Evolutionary conservation across 805 yeast genomes (phyloP).

Genomic region (Kazachstania martiniae): DNA sequence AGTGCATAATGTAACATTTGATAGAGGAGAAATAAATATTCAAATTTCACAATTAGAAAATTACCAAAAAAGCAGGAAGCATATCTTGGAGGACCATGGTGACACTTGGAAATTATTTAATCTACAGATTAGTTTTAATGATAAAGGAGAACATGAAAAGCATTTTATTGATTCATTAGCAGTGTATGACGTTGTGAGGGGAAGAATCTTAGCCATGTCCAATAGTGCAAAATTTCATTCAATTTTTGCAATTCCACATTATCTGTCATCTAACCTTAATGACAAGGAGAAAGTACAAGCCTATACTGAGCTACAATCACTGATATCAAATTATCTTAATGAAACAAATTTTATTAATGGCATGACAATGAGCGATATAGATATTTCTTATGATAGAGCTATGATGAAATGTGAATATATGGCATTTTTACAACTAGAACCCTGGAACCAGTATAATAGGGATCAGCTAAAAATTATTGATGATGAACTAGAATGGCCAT

Average conservation of each 20-base stretch:
- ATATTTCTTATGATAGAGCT: conserved; percentile 25
- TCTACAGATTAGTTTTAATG: conserved; percentile 28
- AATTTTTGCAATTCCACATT: conserved; percentile 49
- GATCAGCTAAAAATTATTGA: conserved; percentile 54
- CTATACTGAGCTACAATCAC: conserved; percentile 36
- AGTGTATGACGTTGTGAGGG: conserved; percentile 54
- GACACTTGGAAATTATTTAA: conserved; percentile 32
- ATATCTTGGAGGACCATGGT: conserved; percentile 26
- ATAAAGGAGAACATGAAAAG: conserved; percentile 37
- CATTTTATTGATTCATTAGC: conserved; percentile 46
- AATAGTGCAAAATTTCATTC: conserved; percentile 57
- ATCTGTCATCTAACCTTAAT: conserved; percentile 30
- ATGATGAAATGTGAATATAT: conserved; percentile 56
- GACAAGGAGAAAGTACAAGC: conserved; percentile 31
- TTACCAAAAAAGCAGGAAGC: conserved; percentile 8
- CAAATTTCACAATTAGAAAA: conserved; percentile 16
- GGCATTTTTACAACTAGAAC: conserved; percentile 53
- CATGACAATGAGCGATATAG: conserved; percentile 34
- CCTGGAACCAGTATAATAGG: conserved; percentile 40
- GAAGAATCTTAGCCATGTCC: conserved; percentile 48
- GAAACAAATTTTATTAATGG: conserved; percentile 34
- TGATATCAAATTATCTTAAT: conserved; percentile 36
- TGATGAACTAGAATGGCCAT: conserved; percentile 57
- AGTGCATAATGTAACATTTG: conserved; percentile 22
- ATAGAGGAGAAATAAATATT: conserved; percentile 17